These are phyloP conservation scores for Austropuccinia psidii DNA, from an alignment of 1,284 basidiomycete genomes.

Conservation along the genomic window DNA sequence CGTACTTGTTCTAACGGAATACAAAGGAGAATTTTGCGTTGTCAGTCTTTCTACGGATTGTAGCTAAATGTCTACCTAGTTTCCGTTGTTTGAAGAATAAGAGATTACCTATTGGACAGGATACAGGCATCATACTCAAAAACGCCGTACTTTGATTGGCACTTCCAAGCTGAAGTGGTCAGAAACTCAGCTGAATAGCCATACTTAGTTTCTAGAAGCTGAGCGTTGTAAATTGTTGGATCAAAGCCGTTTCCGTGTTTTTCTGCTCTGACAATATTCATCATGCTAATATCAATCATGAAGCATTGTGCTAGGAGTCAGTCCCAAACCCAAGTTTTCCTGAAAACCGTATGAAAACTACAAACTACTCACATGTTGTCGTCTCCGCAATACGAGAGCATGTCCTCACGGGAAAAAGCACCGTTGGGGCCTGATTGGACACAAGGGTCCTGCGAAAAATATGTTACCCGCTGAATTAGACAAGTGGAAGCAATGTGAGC, in stretches of 20 bases:
- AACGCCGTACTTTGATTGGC: slow-evolving; percentile 24
- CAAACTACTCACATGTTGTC: slow-evolving; percentile 33
- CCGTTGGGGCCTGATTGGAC: slow-evolving; percentile 19
- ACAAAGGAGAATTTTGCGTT: background rate
- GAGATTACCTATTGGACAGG: slow-evolving; percentile 8
- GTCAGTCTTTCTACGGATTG: background rate
- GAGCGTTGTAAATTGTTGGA: slow-evolving; percentile 27
- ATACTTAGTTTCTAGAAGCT: slow-evolving; percentile 23
- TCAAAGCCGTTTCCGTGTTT: slow-evolving; percentile 21
- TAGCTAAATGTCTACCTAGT: background rate
- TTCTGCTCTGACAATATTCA: slow-evolving; percentile 35
- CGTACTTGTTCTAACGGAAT: background rate
- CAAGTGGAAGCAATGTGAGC: background rate
- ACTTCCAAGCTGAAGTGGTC: slow-evolving; percentile 34
- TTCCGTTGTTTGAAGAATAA: background rate
- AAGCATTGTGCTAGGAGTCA: too few relatives aligned
- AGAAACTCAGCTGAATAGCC: slow-evolving; percentile 22
- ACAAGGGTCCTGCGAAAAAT: slow-evolving; percentile 18
- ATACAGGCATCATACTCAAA: slow-evolving; percentile 31
- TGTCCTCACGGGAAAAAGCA: slow-evolving; percentile 8
- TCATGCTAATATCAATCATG: slow-evolving; percentile 14
- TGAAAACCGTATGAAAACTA: background rate
- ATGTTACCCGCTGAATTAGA: background rate
- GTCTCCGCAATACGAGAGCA: slow-evolving; percentile 31
- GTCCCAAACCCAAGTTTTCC: background rate